Conservation (phyloP, 306 rosid species). For the Astragalus membranaceus region DNA sequence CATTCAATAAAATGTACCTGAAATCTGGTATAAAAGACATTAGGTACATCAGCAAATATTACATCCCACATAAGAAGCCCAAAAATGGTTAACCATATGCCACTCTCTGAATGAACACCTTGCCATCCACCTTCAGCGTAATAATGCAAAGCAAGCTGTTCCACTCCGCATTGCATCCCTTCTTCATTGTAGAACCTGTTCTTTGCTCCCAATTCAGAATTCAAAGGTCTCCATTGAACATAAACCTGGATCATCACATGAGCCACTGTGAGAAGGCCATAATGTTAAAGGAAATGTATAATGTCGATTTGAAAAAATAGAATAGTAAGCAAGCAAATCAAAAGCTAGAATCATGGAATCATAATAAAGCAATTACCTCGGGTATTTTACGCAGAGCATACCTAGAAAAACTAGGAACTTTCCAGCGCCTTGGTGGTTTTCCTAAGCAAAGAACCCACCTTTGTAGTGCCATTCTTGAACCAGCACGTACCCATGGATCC, state of each 20-base stretch:
- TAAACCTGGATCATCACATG: too few relatives aligned
- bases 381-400: slow-evolving; percentile 56
- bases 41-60: too few relatives aligned
- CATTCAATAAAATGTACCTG: too few relatives aligned
- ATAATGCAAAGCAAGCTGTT: too few relatives aligned
- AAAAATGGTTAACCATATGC: too few relatives aligned
- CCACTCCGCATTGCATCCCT: too few relatives aligned
- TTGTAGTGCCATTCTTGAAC: slow-evolving; percentile 84
- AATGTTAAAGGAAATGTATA: background rate
- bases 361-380: slow-evolving; percentile 46
- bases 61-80: too few relatives aligned
- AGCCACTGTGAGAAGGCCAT: slow-evolving; percentile 4
- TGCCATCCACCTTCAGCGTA: too few relatives aligned
- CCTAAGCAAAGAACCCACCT: slow-evolving; percentile 84
- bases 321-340: background rate
- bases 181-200: too few relatives aligned
- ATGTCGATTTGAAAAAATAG: background rate
- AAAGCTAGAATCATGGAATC: background rate
- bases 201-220: too few relatives aligned
- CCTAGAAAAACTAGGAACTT: slow-evolving; percentile 68
- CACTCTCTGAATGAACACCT: too few relatives aligned
- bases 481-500: slow-evolving; percentile 85
- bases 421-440: slow-evolving; percentile 97
- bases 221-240: slow-evolving; percentile 75
- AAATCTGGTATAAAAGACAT: too few relatives aligned